Evolutionary conservation across 2,329 filamentous ascomycete genomes (phyloP).

Genomic region (Paraconiothyrium sp.): DNA sequence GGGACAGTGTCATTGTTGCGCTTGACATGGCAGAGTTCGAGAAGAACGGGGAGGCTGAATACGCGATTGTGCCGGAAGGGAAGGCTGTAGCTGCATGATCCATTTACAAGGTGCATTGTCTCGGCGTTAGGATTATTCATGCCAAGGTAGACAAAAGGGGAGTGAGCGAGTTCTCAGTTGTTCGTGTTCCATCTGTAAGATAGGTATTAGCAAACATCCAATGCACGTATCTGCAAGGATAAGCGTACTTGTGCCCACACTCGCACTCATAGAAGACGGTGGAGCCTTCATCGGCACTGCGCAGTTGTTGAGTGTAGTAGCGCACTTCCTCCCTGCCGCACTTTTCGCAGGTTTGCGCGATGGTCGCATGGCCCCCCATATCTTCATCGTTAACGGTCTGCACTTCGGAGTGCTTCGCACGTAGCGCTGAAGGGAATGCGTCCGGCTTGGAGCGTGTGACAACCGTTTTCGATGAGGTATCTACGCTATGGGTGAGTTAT

Average conservation of each 20-base stretch:
- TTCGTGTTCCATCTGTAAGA: constrained; percentile 64
- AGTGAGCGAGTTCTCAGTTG: constrained; percentile 63
- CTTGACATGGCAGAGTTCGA: constrained; percentile 99
- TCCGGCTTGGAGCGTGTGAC: constrained; percentile 86
- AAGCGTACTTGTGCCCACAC: constrained; percentile 80
- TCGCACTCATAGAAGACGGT: constrained; percentile 92
- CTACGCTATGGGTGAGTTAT: constrained; percentile 21
- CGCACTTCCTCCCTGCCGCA: constrained; percentile 85
- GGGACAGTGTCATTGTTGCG: constrained; percentile 93
- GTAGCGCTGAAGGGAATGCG: constrained; percentile 88
- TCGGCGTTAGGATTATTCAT: constrained; percentile 36
- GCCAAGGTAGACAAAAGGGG: constrained; percentile 21
- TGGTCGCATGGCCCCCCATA: constrained; percentile 76
- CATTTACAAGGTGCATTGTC: constrained; percentile 27
- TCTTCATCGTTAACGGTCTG: constrained; percentile 83
- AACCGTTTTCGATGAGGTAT: constrained; percentile 71
- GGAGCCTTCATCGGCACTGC: constrained; percentile 93
- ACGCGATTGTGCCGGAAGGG: constrained; percentile 81
- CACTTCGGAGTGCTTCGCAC: constrained; percentile 85
- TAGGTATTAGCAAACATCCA: constrained; percentile 30
- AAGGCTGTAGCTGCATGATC: constrained; percentile 38
- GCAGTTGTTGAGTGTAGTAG: constrained; percentile 84
- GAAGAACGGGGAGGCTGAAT: constrained; percentile 86
- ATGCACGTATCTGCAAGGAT: constrained; percentile 8
- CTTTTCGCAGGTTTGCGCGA: constrained; percentile 76